phyloP scores from a whole-genome alignment of 1,284 basidiomycete species.

The Ustilago shanxiensis region DNA sequence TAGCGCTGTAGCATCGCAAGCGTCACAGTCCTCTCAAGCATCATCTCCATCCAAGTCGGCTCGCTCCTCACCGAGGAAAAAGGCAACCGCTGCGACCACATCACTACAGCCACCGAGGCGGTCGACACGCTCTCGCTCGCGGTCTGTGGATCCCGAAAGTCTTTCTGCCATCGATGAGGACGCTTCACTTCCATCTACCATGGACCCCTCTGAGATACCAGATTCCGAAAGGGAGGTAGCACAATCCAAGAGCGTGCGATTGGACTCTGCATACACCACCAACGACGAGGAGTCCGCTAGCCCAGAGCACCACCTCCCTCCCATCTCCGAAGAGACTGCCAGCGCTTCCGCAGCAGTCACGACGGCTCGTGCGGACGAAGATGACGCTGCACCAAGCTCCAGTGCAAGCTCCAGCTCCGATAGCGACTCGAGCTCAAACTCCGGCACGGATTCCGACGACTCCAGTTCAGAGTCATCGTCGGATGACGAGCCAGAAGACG shows the following conservation, averaged over 20 bases:
- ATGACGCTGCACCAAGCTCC: conserved; percentile 5
- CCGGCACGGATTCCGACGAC: conserved; percentile 21
- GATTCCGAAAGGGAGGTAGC: conserved; percentile 16
- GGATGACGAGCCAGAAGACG: conserved; percentile 25
- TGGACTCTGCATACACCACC: neutral
- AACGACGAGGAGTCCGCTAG: conserved; percentile 6
- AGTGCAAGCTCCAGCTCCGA: conserved; percentile 24
- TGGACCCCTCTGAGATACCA: conserved; percentile 7
- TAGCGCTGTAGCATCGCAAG: conserved; percentile 18
- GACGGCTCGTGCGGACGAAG: neutral
- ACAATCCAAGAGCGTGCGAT: conserved; percentile 1
- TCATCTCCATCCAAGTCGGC: conserved; percentile 30
- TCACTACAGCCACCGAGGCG: conserved; percentile 30
- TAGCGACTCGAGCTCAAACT: conserved; percentile 19
- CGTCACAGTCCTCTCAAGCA: conserved; percentile 16
- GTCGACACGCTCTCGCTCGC: conserved; percentile 47
- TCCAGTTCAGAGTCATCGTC: conserved; percentile 36
- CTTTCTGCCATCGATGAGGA: conserved; percentile 29
- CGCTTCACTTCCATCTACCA: neutral
- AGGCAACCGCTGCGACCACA: conserved; percentile 17
- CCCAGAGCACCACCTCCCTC: conserved; percentile 16
- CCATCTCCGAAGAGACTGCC: conserved; percentile 25
- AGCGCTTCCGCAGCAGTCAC: neutral
- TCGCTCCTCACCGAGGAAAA: conserved; percentile 40
- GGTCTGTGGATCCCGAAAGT: conserved; percentile 29